Percentiles rank a stretch among this genome's conserved stretches.
Evolutionary conservation across 2,329 filamentous ascomycete genomes (phyloP).

Genomic region (Chalara sp.): DNA sequence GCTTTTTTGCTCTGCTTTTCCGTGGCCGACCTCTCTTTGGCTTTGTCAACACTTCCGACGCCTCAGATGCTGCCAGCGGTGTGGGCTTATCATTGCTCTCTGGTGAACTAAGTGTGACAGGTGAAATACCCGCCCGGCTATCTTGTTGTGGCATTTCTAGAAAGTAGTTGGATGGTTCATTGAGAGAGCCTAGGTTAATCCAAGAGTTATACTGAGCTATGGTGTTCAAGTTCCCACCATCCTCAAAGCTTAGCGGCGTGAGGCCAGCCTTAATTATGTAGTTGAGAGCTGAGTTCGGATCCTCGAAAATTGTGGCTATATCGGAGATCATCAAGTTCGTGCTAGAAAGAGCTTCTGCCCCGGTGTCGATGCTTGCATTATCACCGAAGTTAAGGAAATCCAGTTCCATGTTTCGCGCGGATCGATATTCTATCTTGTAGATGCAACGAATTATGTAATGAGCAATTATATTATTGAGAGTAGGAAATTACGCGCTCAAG

Average conservation of each 20-base stretch:
- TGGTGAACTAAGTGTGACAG: too few species aligned
- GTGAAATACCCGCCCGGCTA: too few species aligned
- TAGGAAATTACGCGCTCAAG: too few species aligned
- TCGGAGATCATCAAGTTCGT: background rate
- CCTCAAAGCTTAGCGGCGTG: background rate
- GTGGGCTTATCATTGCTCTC: too few species aligned
- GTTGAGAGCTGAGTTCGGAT: too few species aligned
- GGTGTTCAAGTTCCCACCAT: background rate
- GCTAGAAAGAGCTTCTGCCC: too few species aligned
- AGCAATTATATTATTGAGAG: too few species aligned
- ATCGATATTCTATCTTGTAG: too few species aligned
- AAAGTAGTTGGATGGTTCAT: background rate
- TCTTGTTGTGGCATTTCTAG: background rate
- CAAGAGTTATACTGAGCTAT: background rate
- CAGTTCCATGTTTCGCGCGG: too few species aligned
- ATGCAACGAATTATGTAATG: too few species aligned
- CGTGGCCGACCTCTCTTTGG: background rate
- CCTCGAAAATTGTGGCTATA: background rate
- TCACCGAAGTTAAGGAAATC: too few species aligned
- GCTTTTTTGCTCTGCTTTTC: slow-evolving; percentile 5
- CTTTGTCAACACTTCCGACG: background rate
- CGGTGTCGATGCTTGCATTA: too few species aligned
- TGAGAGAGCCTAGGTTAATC: background rate
- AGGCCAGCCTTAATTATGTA: background rate
- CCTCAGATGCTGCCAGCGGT: background rate